Conservation (phyloP, 768 basidiomycete genomes). For the Asterophora lycoperdoides region DNA sequence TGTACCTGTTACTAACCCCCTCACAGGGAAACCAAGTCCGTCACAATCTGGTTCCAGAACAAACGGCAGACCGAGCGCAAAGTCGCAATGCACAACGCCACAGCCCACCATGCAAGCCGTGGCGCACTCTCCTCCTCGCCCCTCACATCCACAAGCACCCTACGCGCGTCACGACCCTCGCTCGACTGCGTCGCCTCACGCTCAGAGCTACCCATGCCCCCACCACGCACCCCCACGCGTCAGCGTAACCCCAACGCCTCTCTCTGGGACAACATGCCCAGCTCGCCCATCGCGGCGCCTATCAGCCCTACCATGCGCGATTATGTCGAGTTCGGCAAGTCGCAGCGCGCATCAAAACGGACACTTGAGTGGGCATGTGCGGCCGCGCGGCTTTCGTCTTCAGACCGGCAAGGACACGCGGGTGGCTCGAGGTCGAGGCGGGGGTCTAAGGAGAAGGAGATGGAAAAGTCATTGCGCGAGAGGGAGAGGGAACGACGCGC, state of each 20-base stretch:
- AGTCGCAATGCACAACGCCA: slow-evolving; percentile 39
- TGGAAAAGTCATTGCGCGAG: slow-evolving; percentile 15
- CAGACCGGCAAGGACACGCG: slow-evolving; percentile 36
- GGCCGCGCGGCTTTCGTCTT: slow-evolving; percentile 45
- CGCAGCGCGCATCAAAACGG: slow-evolving; percentile 39
- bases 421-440: slow-evolving; percentile 1
- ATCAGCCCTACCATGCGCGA: slow-evolving; percentile 48
- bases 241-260: slow-evolving; percentile 32
- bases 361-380: slow-evolving; percentile 79
- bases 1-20: slow-evolving; percentile 11
- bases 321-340: slow-evolving; percentile 44
- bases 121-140: slow-evolving; percentile 20
- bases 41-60: slow-evolving; percentile 85
- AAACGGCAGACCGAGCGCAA: slow-evolving; percentile 69
- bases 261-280: slow-evolving; percentile 57
- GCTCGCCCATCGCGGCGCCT: slow-evolving; percentile 54
- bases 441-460: slow-evolving; percentile 3
- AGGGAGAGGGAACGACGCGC: slow-evolving; percentile 17
- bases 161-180: slow-evolving; percentile 36
- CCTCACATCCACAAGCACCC: slow-evolving; percentile 23
- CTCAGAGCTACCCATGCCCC: slow-evolving; percentile 41
- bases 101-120: slow-evolving; percentile 18
- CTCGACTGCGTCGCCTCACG: slow-evolving; percentile 59
- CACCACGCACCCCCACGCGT: slow-evolving; percentile 39
- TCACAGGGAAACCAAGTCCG: slow-evolving; percentile 59